These are phyloP conservation scores for Fusarium vanettenii DNA, from an alignment of 2,329 filamentous ascomycete species.

Conservation along the genomic window DNA sequence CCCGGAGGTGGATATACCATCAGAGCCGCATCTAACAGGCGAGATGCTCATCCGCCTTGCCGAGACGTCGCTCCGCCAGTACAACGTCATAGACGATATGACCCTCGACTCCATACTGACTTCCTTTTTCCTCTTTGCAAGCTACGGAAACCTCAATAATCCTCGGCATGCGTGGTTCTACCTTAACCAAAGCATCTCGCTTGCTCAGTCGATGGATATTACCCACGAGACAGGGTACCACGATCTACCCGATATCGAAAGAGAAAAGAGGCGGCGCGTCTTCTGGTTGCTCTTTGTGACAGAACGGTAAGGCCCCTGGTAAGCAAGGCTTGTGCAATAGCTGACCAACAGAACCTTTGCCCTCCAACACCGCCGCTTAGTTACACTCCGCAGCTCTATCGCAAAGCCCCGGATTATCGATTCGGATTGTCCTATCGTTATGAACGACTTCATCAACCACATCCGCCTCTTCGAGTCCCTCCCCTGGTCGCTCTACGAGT, in stretches of 20 bases:
- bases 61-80: slow-evolving; percentile 42
- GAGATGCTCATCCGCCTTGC: slow-evolving; percentile 43
- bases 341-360: slow-evolving; percentile 44
- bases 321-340: background rate
- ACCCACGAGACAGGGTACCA: slow-evolving; percentile 42
- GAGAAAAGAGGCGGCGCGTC: slow-evolving; percentile 43
- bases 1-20: slow-evolving; percentile 26
- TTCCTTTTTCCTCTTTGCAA: slow-evolving; percentile 47
- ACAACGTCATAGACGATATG: slow-evolving; percentile 43
- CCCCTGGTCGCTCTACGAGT: slow-evolving; percentile 46
- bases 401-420: slow-evolving; percentile 46
- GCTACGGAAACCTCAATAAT: slow-evolving; percentile 48
- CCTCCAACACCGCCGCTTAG: slow-evolving; percentile 43
- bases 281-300: slow-evolving; percentile 52
- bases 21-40: slow-evolving; percentile 36
- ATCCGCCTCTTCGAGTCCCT: slow-evolving; percentile 46
- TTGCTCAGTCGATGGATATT: slow-evolving; percentile 42
- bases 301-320: slow-evolving; percentile 37
- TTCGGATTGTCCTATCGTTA: slow-evolving; percentile 46
- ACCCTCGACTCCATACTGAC: slow-evolving; percentile 43
- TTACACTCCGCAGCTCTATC: slow-evolving; percentile 47
- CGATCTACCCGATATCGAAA: slow-evolving; percentile 35
- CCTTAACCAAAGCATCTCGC: slow-evolving; percentile 46
- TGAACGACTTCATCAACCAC: slow-evolving; percentile 50
- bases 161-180: slow-evolving; percentile 46